Conservation (phyloP, 331 rosid species). For the Pyrus hybrid region DNA sequence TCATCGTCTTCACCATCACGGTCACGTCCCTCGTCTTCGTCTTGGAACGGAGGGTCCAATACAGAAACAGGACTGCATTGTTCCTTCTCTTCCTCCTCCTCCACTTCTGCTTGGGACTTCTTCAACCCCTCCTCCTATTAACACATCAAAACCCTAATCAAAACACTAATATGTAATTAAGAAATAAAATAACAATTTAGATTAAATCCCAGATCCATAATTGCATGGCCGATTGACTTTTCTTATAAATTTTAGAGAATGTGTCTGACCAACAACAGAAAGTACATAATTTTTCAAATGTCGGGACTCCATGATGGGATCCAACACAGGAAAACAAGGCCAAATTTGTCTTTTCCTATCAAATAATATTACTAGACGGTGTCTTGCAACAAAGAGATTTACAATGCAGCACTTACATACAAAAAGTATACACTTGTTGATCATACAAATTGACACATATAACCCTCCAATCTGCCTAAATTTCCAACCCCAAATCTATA, state of each 20-base stretch:
- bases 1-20: not conserved
- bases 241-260: conserved; percentile 6
- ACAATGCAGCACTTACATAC: conserved; percentile 21
- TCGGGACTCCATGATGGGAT: conserved; percentile 20
- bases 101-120: conserved; percentile 43
- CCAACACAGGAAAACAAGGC: conserved; percentile 30
- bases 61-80: conserved; percentile 92
- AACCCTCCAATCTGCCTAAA: conserved; percentile 12
- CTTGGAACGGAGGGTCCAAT: conserved; percentile 88
- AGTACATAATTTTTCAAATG: conserved; percentile 16
- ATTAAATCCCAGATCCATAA: conserved; percentile 24
- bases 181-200: not conserved
- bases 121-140: conserved; percentile 44
- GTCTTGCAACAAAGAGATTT: conserved; percentile 22
- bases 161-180: not conserved
- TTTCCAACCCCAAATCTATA: conserved; percentile 11
- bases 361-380: conserved; percentile 8
- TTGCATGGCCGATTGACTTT: conserved; percentile 24
- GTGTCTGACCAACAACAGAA: conserved; percentile 8
- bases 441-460: conserved; percentile 26
- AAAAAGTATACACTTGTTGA: not conserved
- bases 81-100: conserved; percentile 76
- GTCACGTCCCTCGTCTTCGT: conserved; percentile 47
- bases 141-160: conserved; percentile 6
- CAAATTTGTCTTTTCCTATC: conserved; percentile 17